phyloP scores from a whole-genome alignment of 441 rosid genomes.

The Euphorbia celastroides region DNA sequence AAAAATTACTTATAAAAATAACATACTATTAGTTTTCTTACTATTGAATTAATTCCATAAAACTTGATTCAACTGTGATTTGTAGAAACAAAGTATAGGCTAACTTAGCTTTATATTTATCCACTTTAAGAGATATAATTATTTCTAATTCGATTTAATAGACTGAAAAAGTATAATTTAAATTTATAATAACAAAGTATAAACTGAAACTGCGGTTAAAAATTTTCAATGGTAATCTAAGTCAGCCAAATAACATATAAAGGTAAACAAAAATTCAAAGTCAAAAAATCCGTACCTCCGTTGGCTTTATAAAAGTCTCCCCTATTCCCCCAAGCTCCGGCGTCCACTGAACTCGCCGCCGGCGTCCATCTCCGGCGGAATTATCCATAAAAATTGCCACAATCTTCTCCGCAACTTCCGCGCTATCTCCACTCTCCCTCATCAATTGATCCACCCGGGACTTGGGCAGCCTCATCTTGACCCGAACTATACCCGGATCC shows the following conservation, averaged over 20 bases:
- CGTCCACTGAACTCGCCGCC: constrained; percentile 17
- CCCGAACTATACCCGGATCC: constrained; percentile 25
- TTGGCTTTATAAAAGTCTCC: constrained; percentile 29
- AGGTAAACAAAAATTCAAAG: background rate
- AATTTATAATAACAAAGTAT: no score
- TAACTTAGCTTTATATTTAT: no score
- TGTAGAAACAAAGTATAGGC: no score
- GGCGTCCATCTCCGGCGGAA: constrained; percentile 16
- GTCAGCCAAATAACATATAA: background rate
- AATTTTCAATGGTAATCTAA: no score
- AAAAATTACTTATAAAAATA: no score
- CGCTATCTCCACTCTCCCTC: constrained; percentile 54
- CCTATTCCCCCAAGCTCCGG: constrained; percentile 26
- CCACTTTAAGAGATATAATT: no score
- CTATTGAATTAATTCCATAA: no score
- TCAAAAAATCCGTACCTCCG: constrained; percentile 36
- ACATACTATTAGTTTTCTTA: no score
- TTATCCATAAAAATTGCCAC: constrained; percentile 41
- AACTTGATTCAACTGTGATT: no score
- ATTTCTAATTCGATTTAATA: no score
- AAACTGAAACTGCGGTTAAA: no score
- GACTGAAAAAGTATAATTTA: no score
- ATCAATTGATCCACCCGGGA: constrained; percentile 54
- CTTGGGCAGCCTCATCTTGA: constrained; percentile 63
- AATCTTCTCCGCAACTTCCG: constrained; percentile 61